phyloP scores from a whole-genome alignment of 2,329 filamentous ascomycete species.

The Cordyceps militaris region DNA sequence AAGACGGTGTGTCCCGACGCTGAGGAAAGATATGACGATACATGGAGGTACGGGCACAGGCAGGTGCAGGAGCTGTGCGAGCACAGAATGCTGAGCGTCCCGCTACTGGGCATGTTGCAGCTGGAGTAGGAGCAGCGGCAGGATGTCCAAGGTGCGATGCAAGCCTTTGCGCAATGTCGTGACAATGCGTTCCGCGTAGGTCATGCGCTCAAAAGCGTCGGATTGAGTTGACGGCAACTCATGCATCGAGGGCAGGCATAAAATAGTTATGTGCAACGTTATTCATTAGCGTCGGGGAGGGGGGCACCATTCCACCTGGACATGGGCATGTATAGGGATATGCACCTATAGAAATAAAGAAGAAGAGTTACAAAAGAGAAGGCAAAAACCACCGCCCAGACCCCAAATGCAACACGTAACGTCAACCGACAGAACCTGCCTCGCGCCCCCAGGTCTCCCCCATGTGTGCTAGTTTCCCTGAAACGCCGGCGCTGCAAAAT shows the following conservation, averaged over 20 bases:
- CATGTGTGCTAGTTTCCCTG: background rate
- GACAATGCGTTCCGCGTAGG: background rate
- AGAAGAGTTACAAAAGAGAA: no score
- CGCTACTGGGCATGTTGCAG: background rate
- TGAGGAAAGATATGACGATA: background rate
- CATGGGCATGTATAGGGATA: no score
- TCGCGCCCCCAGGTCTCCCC: background rate
- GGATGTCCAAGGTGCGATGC: background rate
- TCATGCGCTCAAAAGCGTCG: no score
- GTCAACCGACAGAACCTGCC: background rate
- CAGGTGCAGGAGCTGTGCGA: background rate
- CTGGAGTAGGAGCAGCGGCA: background rate
- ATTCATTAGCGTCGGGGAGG: no score
- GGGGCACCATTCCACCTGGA: no score
- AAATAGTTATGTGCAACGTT: no score
- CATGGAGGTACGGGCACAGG: background rate
- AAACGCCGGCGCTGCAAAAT: no score
- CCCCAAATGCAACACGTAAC: background rate
- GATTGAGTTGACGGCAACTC: no score
- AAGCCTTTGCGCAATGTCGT: background rate
- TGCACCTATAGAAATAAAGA: no score
- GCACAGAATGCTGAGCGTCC: background rate
- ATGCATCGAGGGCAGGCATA: no score
- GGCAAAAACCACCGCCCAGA: background rate
- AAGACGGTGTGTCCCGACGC: no score